Evolutionary conservation across 495 filamentous ascomycete genomes (phyloP).

Genomic region (Achaetomiella virescens): DNA sequence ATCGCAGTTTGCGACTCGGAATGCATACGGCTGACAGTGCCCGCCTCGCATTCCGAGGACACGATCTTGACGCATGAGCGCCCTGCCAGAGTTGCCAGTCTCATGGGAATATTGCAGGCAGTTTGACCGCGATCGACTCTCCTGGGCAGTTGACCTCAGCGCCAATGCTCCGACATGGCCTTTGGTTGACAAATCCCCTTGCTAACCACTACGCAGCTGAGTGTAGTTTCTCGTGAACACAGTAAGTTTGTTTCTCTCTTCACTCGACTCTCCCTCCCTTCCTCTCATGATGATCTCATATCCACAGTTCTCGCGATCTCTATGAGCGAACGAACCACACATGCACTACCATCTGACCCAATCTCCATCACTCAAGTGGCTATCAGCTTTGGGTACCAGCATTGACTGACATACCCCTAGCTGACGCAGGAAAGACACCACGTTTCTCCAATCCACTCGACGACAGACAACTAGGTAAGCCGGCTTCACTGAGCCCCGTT

Average conservation of each 20-base stretch:
- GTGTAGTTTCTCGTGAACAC: not conserved
- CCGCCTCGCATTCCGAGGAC: not conserved
- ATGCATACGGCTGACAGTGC: not conserved
- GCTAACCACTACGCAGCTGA: not conserved
- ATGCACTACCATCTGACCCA: slow-evolving; percentile 99
- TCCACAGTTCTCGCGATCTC: slow-evolving; percentile 61
- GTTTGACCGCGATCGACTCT: not conserved
- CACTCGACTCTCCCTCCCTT: not conserved
- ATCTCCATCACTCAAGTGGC: not conserved
- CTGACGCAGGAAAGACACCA: not conserved
- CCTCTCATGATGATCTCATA: slow-evolving; percentile 49
- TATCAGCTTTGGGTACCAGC: not conserved
- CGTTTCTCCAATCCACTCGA: not conserved
- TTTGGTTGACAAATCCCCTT: no score
- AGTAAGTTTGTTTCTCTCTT: slow-evolving; percentile 12
- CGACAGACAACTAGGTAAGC: slow-evolving; percentile 17
- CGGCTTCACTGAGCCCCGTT: not conserved
- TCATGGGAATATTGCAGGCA: not conserved
- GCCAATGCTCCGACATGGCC: no score
- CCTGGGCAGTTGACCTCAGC: not conserved
- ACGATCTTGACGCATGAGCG: not conserved
- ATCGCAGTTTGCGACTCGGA: not conserved
- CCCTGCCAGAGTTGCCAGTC: not conserved
- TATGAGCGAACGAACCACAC: slow-evolving; percentile 88
- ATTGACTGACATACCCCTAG: slow-evolving; percentile 6